Conservation (phyloP, 257 asterid genomes). For the Jacaranda mimosifolia region DNA sequence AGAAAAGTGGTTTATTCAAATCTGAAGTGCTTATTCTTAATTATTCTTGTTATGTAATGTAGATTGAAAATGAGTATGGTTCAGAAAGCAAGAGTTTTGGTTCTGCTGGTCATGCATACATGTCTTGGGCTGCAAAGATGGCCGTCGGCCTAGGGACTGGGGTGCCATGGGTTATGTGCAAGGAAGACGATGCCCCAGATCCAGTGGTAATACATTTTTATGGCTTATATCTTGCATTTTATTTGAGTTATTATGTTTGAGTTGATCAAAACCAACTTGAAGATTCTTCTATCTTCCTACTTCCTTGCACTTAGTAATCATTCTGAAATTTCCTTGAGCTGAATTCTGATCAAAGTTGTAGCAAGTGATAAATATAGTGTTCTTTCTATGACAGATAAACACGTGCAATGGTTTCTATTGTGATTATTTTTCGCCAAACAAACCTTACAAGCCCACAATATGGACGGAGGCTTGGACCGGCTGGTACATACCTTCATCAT, state of each 20-base stretch:
- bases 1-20: not conserved
- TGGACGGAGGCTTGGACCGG: slow-evolving; percentile 99
- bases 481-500: slow-evolving; percentile 59
- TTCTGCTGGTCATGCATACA: slow-evolving; percentile 74
- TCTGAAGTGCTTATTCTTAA: slow-evolving; percentile 2
- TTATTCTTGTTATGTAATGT: slow-evolving; percentile 33
- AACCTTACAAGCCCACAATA: slow-evolving; percentile 83
- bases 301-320: slow-evolving; percentile 15
- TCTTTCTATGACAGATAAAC: slow-evolving; percentile 68
- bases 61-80: slow-evolving; percentile 98
- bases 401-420: slow-evolving; percentile 96
- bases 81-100: slow-evolving; percentile 63
- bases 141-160: slow-evolving; percentile 79
- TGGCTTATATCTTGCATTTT: not conserved
- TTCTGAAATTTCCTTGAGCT: slow-evolving; percentile 12
- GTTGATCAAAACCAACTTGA: not conserved
- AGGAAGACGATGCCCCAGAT: slow-evolving; percentile 95
- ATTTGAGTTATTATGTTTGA: not conserved
- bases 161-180: slow-evolving; percentile 98
- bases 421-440: slow-evolving; percentile 90
- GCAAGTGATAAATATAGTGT: not conserved
- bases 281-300: not conserved
- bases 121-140: slow-evolving; percentile 98
- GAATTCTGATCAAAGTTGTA: not conserved
- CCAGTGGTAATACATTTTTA: slow-evolving; percentile 72